A percentile compares a stretch with the other conserved stretches of the same genome.
Evolutionary conservation across 1,284 basidiomycete species (phyloP).

Genomic region (Tilletia caries): DNA sequence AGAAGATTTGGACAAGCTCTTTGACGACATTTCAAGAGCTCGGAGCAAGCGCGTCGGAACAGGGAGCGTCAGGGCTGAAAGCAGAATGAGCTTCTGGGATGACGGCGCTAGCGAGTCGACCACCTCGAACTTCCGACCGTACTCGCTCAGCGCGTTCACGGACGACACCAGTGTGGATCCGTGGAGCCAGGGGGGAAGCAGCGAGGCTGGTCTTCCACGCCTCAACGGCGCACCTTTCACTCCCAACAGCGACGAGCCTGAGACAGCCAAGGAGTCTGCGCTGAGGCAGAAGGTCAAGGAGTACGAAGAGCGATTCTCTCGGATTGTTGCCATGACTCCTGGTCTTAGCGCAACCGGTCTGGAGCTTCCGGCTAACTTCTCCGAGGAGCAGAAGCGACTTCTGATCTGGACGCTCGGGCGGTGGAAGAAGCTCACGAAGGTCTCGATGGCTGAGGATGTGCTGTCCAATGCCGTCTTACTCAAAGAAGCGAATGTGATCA

Average conservation of each 20-base stretch:
- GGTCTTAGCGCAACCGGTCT: constrained; percentile 13
- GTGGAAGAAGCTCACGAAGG: constrained; percentile 65
- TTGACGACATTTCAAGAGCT: constrained; percentile 44
- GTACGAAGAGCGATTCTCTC: constrained; percentile 40
- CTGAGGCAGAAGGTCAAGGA: constrained; percentile 41
- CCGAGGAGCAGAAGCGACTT: constrained; percentile 26
- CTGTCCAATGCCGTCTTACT: constrained; percentile 79
- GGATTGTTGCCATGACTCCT: constrained; percentile 21
- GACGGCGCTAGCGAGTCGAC: constrained; percentile 41
- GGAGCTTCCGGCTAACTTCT: constrained; percentile 25
- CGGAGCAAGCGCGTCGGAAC: constrained; percentile 41
- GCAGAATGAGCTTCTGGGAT: constrained; percentile 42
- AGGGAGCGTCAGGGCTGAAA: constrained; percentile 42
- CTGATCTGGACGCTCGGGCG: constrained; percentile 69
- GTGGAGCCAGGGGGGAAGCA: constrained; percentile 37
- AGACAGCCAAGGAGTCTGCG: constrained; percentile 29
- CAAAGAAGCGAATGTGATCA: constrained; percentile 78
- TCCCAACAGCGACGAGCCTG: constrained; percentile 11
- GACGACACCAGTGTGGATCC: constrained; percentile 48
- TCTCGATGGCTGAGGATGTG: constrained; percentile 79
- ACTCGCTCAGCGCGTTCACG: constrained; percentile 42
- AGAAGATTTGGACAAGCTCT: constrained; percentile 48
- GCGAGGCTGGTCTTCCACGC: constrained; percentile 30
- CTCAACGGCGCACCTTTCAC: constrained; percentile 21
- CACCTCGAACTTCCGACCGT: constrained; percentile 34